phyloP scores from a whole-genome alignment of 371 early-diverging fungal species.

The Fennellomyces sp. region DNA sequence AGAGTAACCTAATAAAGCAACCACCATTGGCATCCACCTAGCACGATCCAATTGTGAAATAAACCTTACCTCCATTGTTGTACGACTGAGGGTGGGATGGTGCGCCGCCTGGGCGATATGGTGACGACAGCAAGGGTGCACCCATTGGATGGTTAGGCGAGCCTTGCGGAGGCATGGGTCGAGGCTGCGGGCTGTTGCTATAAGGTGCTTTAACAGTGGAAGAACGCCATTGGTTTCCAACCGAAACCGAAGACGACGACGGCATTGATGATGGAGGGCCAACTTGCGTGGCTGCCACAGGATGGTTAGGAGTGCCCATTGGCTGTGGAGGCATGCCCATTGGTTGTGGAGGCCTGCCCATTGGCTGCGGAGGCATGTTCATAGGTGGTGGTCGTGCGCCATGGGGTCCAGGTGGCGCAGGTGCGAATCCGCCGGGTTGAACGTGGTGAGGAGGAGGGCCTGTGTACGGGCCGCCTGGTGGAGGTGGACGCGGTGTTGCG shows the following conservation, averaged over 20 bases:
- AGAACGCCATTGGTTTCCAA: conserved; percentile 7
- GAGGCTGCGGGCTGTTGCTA: conserved; percentile 1
- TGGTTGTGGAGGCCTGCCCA: too few relatives aligned
- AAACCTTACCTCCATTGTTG: conserved; percentile 8
- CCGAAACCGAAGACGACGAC: conserved; percentile 4
- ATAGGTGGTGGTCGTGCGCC: neutral
- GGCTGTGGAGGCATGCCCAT: neutral
- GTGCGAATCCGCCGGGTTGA: conserved; percentile 6
- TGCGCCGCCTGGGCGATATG: conserved; percentile 14
- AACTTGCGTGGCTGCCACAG: neutral
- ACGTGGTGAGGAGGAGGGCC: conserved; percentile 3
- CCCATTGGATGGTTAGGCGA: conserved; percentile 5
- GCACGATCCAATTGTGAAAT: neutral
- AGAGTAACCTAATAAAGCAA: conserved; percentile 13
- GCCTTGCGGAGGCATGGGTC: conserved; percentile 6
- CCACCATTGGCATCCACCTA: neutral
- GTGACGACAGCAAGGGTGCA: conserved; percentile 20
- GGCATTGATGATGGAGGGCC: neutral
- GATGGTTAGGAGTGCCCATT: neutral
- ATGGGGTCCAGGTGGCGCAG: conserved; percentile 2
- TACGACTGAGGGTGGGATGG: conserved; percentile 5
- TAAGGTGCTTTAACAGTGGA: neutral
- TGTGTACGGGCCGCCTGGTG: neutral
- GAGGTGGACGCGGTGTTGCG: conserved; percentile 4
- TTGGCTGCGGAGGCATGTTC: neutral